Base-by-base conservation (phyloP, 352 stramenopile species). In the Pythium scleroteichum region DNA sequence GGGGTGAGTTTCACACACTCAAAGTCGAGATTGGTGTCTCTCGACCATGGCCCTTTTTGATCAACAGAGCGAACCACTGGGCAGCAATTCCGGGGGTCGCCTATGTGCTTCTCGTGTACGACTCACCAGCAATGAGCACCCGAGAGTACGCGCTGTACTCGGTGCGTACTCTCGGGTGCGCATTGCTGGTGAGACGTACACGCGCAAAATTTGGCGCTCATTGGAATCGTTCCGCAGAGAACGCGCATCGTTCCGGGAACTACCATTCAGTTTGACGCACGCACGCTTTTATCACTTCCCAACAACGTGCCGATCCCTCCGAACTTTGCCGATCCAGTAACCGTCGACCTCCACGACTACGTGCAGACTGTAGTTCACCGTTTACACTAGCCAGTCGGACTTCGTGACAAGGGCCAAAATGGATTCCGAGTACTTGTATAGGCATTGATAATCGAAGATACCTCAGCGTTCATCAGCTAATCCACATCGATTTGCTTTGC, bases 11-110 rank as follows among this genome's bases (percentile, higher is more conserved):
- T n/a, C 54, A 62, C 12, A 62, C 54, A 22, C 13, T 62, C 44
- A 62, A 62, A 24, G 45, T 62, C 29, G 54, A 54, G 22, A 29
- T 62, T 16, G 32, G 44, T 13, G 42, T 54, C 44, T 47, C 42
- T 8, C 33, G 44, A 17, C 42, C 29, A 3, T 62, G 54, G 54
- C 24, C 42, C 17, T 23, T 40, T 2, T 32, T 54, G 22, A 10
- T 45, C 9, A 9, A 33, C 4, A 62, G 47, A 33, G 54, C 45
- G 4, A 2, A 38, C 6, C 23, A 54, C 17, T 62, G 45, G 29
- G 17, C 19, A 3, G 8, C 7, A 14, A 38, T 48, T 17, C 54
- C 54, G 6, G 54, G 54, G 6, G 32, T 62, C 32, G n/a, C 46
- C 29, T 62, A 62, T 33, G 35, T 62, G 22, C 23, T 39, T 33